Evolutionary conservation across 1,139 yeast species (phyloP), one percentile per base, ranked within the genome.

Genomic region (Eremothecium cymbalariae): DNA sequence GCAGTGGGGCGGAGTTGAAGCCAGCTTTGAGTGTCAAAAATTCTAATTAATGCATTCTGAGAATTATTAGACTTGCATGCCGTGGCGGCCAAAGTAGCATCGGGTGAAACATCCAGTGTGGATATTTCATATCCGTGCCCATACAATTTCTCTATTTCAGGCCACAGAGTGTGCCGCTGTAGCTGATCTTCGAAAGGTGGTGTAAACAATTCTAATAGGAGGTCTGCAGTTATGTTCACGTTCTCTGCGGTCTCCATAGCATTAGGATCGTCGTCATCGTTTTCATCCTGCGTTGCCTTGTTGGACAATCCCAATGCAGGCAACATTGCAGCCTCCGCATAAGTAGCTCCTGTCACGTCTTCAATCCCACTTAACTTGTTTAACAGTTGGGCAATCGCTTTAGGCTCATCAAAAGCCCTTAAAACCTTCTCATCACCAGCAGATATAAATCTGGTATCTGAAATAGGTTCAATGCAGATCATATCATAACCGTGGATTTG

Each of bases 401-500:
- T 70, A n/a, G 98, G 95, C 63, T 84, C 79, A 47, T 83, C 90
- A 55, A 93, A 93, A 2, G 86, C 84, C 44, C 99, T 68, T 44
- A 90, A 61, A 9, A 86, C 79, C 62, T 93, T 93, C 53, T 93
- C 99, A 55, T 93, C 99, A 29, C 96, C 98, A 11, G 90, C 97
- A 39, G 95, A 84, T 3, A 88, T 85, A 62, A 83, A 88, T 41
- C 72, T 65, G 1, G 81, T 67, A 28, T 68, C 60, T 15, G 72
- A 62, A 16, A 90, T 59, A 14, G 79, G 68, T 32, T 76, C 76
- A n/a, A 83, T 65, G 45, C 94, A 77, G 28, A 84, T 71, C 96
- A 93, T 86, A 55, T 93, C 97, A 54, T 85, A 93, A 8, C 99
- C 99, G 57, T 93, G 99, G 44, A 93, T 90, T 56, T 93, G 99